These are phyloP conservation scores for Bondarzewia mesenterica DNA, from an alignment of 1,284 basidiomycete genomes.

Conservation along the genomic window DNA sequence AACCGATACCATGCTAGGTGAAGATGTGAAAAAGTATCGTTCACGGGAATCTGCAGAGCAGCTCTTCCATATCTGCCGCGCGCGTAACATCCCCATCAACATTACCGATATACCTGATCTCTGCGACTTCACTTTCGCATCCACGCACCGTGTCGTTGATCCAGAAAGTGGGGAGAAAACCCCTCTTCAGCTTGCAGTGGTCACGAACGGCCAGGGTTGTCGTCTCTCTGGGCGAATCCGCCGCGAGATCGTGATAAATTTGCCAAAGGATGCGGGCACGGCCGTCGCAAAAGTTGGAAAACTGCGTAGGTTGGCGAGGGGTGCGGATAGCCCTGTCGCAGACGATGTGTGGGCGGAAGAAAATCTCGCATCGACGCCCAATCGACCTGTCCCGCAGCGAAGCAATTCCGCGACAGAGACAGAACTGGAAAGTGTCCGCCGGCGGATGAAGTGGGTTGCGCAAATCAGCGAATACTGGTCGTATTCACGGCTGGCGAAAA, in stretches of 20 bases:
- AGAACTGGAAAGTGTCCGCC: conserved; percentile 39
- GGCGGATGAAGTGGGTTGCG: conserved; percentile 83
- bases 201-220: conserved; percentile 91
- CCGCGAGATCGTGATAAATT: conserved; percentile 72
- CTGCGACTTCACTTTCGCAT: conserved; percentile 87
- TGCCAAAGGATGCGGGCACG: conserved; percentile 70
- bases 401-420: conserved; percentile 32
- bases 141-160: conserved; percentile 76
- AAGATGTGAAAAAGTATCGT: conserved; percentile 29
- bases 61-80: conserved; percentile 46
- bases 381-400: conserved; percentile 70
- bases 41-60: conserved; percentile 41
- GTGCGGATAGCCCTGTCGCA: conserved; percentile 14
- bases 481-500: conserved; percentile 64
- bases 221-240: conserved; percentile 76
- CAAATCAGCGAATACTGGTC: conserved; percentile 95
- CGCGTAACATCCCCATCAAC: conserved; percentile 72
- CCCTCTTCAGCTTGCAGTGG: conserved; percentile 79
- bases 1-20: conserved; percentile 60
- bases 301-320: conserved; percentile 59
- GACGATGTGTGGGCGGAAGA: conserved; percentile 50
- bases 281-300: conserved; percentile 76
- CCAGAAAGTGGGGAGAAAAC: conserved; percentile 37
- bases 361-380: conserved; percentile 56
- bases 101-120: conserved; percentile 80